Conservation (phyloP, 2,329 filamentous ascomycete species). For the Aureobasidium namibiae region DNA sequence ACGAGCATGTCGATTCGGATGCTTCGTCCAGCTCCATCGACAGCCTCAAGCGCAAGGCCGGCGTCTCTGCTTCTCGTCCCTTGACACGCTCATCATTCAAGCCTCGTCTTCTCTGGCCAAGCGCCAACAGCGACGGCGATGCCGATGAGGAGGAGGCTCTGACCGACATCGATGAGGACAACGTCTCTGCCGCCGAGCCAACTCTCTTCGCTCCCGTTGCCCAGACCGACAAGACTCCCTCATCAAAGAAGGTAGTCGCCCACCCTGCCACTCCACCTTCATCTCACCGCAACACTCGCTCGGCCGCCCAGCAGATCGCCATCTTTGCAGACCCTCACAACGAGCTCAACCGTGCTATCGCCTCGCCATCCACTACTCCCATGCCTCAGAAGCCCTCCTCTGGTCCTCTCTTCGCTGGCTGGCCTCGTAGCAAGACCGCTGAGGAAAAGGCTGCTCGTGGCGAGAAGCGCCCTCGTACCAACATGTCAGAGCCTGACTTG, state of each 20-base stretch:
- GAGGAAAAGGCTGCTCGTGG: background rate
- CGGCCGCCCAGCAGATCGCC: conserved; percentile 26
- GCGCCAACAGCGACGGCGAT: conserved; percentile 34
- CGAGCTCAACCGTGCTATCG: background rate
- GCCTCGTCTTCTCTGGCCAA: conserved; percentile 62
- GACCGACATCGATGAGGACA: conserved; percentile 40
- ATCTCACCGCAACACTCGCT: conserved; percentile 53
- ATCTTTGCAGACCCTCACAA: conserved; percentile 9
- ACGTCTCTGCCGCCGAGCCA: conserved; percentile 17
- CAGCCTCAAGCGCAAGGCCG: conserved; percentile 30
- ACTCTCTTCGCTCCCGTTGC: conserved; percentile 17
- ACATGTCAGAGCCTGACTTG: background rate
- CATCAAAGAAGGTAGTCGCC: conserved; percentile 32
- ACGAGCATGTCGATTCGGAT: conserved; percentile 28
- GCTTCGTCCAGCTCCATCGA: conserved; percentile 15
- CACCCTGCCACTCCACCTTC: conserved; percentile 53
- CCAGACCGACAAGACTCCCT: conserved; percentile 18
- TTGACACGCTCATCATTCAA: conserved; percentile 62
- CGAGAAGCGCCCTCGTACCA: background rate
- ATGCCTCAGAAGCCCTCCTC: conserved; percentile 19
- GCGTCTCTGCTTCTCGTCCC: conserved; percentile 35
- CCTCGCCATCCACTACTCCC: conserved; percentile 8
- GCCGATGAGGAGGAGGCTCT: conserved; percentile 51
- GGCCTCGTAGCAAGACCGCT: conserved; percentile 53
- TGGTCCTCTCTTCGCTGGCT: conserved; percentile 57